Evolutionary conservation across 2,329 filamentous ascomycete species (phyloP).

Genomic region (Aspergillus sp.): DNA sequence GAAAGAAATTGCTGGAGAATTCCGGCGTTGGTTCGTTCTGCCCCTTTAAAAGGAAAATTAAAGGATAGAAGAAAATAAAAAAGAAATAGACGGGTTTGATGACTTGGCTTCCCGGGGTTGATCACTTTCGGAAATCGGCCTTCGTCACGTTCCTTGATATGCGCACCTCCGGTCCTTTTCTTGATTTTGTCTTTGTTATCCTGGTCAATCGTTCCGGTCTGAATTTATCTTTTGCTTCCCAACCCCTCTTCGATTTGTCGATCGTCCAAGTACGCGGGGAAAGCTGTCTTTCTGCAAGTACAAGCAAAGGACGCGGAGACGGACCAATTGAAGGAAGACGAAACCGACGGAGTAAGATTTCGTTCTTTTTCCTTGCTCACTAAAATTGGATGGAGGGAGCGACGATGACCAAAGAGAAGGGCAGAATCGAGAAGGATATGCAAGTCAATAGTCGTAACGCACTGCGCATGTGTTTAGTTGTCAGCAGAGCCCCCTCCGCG

Average conservation of each 20-base stretch:
- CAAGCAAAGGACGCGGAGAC: constrained; percentile 26
- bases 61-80: neutral
- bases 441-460: constrained; percentile 25
- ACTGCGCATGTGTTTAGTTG: constrained; percentile 28
- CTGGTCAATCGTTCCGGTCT: constrained; percentile 13
- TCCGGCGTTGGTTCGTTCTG: constrained; percentile 10
- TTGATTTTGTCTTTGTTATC: constrained; percentile 18
- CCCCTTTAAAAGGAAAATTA: neutral
- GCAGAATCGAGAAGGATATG: constrained; percentile 15
- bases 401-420: constrained; percentile 8
- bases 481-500: constrained; percentile 24
- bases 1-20: constrained; percentile 9
- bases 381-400: neutral
- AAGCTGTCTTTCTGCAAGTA: constrained; percentile 33
- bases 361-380: constrained; percentile 4
- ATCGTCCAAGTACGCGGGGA: constrained; percentile 35
- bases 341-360: constrained; percentile 15
- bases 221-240: constrained; percentile 13
- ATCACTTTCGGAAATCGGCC: constrained; percentile 12
- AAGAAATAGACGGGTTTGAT: constrained; percentile 6
- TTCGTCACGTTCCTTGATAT: constrained; percentile 15
- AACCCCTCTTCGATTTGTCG: constrained; percentile 29
- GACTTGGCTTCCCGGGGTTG: constrained; percentile 12
- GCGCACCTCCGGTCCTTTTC: constrained; percentile 15
- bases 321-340: constrained; percentile 30